Base-by-base conservation (phyloP, 2,329 filamentous ascomycete species). In the Curvularia sp. region DNA sequence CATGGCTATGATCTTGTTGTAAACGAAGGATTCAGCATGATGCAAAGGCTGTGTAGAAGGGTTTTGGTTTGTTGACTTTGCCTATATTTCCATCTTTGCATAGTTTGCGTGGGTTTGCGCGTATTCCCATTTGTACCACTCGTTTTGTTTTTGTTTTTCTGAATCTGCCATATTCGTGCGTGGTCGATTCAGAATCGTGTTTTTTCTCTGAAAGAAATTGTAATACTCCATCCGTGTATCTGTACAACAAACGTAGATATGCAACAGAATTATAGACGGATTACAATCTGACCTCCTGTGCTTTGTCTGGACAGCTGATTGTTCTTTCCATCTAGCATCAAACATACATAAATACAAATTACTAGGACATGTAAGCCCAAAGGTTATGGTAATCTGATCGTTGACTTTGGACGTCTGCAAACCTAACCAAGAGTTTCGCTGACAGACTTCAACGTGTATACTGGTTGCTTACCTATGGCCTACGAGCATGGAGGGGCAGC, bases 1-100 rank as follows among this genome's bases (percentile, higher is more conserved):
- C 50, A 78, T 81, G 46, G 82, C 81, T 25, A 84, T 87, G 79
- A 74, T 86, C 67, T 64, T 87, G 60, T 74, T 87, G 76, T 87
- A 83, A 27, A 54, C 46, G 25, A 12, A 8, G 43, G 45, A 49
- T 50, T n/a, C 25, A 18, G 32, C 23, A 28, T 30, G 3, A 41
- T 30, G 21, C 12, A n/a, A 23, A 23, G 19, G 34, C 9, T 39
- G 34, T 39, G n/a, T 12, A 28, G 27, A 21, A 19, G 27, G 18
- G 53, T 13, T 56, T 19, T 41, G 19, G 25, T 34, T 21, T 18
- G 47, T 23, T 52, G 25, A 42, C 32, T 49, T 52, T 56, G 49
- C 10, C 13, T 15, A 19, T 53, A n/a, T 51, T 61, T 41, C 43
- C 21, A 49, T 30, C 27, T 30, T 42, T 62, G 49, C 45, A 54